Percentiles rank a stretch among this genome's conserved stretches.
phyloP scores from a whole-genome alignment of 352 stramenopile genomes.

The Phytopythium cucurbitacearum region DNA sequence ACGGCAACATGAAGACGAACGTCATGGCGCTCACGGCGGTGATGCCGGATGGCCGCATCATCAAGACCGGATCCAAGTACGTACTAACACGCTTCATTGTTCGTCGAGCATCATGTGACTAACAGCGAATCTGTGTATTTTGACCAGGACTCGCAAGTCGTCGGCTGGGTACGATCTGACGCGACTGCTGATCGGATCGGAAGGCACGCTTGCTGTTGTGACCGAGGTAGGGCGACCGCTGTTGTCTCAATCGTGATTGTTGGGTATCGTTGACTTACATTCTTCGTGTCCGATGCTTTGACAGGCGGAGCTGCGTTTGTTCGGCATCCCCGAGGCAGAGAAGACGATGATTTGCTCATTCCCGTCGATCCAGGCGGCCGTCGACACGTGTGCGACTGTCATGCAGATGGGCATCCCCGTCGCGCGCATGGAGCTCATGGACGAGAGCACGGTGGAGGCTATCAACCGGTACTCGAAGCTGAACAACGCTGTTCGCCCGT shows the following conservation, averaged over 20 bases:
- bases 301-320: slow-evolving; percentile 89
- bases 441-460: slow-evolving; percentile 68
- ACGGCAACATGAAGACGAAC: slow-evolving; percentile 96
- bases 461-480: slow-evolving; percentile 89
- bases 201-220: slow-evolving; percentile 95
- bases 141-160: slow-evolving; percentile 88
- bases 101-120: neutral
- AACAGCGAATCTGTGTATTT: neutral
- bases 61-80: slow-evolving; percentile 84
- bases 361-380: slow-evolving; percentile 79
- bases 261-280: neutral
- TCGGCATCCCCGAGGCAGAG: slow-evolving; percentile 88
- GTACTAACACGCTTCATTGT: neutral
- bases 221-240: slow-evolving; percentile 62
- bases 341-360: slow-evolving; percentile 94
- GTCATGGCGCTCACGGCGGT: slow-evolving; percentile 92
- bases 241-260: neutral
- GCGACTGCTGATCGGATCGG: slow-evolving; percentile 91
- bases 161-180: slow-evolving; percentile 96
- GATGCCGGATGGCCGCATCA: slow-evolving; percentile 83
- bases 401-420: slow-evolving; percentile 89
- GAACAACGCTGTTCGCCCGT: slow-evolving; percentile 75
- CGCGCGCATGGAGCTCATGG: slow-evolving; percentile 86
- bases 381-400: slow-evolving; percentile 77
- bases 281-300: neutral